Percentiles rank a stretch among this genome's conserved stretches.
These are phyloP conservation scores for Diutina pseudorugosa DNA, from an alignment of 1,139 yeast genomes.

Conservation along the genomic window DNA sequence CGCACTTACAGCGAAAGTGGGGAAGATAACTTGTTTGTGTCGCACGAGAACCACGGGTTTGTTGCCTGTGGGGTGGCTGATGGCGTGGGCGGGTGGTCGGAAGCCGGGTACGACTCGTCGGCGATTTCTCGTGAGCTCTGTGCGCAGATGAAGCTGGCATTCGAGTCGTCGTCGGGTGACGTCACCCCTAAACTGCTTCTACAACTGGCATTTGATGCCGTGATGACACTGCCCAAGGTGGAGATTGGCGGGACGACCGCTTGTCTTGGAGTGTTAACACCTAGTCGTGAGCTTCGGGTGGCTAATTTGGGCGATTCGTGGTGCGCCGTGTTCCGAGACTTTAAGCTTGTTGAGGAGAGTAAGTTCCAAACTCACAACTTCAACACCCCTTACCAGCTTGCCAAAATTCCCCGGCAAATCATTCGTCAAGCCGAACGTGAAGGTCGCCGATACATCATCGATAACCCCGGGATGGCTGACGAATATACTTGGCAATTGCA, in stretches of 20 bases:
- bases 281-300: slow-evolving; percentile 39
- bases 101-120: slow-evolving; percentile 80
- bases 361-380: slow-evolving; percentile 76
- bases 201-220: slow-evolving; percentile 38
- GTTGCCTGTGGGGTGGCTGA: slow-evolving; percentile 85
- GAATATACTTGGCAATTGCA: slow-evolving; percentile 38
- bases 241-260: slow-evolving; percentile 96
- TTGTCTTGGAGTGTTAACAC: slow-evolving; percentile 64
- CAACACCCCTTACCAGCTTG: slow-evolving; percentile 85
- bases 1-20: neutral
- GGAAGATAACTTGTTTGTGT: slow-evolving; percentile 72
- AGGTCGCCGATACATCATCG: slow-evolving; percentile 51
- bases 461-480: slow-evolving; percentile 41
- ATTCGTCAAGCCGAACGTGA: slow-evolving; percentile 40
- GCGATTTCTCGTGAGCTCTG: slow-evolving; percentile 69
- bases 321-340: slow-evolving; percentile 73
- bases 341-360: slow-evolving; percentile 53
- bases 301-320: slow-evolving; percentile 93
- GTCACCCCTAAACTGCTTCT: slow-evolving; percentile 39
- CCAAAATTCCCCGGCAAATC: slow-evolving; percentile 64
- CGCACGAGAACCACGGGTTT: slow-evolving; percentile 31
- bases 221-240: slow-evolving; percentile 44
- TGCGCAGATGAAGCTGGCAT: slow-evolving; percentile 19
- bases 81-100: slow-evolving; percentile 98
- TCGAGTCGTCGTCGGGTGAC: slow-evolving; percentile 12